phyloP scores from a whole-genome alignment of 371 early-diverging fungal genomes.

The Thermomucor indicae-seudaticae region DNA sequence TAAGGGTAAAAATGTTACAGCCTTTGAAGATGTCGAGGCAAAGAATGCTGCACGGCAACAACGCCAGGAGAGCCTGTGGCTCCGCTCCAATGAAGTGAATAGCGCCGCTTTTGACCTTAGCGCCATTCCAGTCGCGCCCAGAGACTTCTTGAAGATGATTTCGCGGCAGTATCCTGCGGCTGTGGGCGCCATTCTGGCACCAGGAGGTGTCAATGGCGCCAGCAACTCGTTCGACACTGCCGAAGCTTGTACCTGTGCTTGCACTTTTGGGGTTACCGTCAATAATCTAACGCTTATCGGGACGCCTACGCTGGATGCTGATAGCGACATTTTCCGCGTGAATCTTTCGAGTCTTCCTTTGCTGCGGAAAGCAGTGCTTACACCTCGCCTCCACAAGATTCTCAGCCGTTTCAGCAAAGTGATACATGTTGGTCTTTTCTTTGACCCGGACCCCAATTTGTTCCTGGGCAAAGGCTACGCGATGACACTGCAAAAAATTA shows the following conservation, averaged over 20 bases:
- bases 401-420: neutral
- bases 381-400: neutral
- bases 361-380: neutral
- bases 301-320: neutral
- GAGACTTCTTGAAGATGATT: neutral
- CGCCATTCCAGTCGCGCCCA: neutral
- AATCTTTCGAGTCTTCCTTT: neutral
- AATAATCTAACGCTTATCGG: neutral
- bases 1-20: neutral
- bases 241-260: neutral
- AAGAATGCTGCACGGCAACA: neutral
- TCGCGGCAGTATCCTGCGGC: neutral
- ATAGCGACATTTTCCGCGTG: neutral
- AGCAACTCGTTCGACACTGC: neutral
- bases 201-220: neutral
- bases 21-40: neutral
- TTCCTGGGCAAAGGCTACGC: neutral
- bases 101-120: neutral
- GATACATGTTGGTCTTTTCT: neutral
- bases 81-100: neutral
- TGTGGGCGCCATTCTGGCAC: neutral
- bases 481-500: no score
- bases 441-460: neutral
- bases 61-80: neutral
- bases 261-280: neutral